phyloP scores from a whole-genome alignment of 768 basidiomycete species.

The Mycena maculata region DNA sequence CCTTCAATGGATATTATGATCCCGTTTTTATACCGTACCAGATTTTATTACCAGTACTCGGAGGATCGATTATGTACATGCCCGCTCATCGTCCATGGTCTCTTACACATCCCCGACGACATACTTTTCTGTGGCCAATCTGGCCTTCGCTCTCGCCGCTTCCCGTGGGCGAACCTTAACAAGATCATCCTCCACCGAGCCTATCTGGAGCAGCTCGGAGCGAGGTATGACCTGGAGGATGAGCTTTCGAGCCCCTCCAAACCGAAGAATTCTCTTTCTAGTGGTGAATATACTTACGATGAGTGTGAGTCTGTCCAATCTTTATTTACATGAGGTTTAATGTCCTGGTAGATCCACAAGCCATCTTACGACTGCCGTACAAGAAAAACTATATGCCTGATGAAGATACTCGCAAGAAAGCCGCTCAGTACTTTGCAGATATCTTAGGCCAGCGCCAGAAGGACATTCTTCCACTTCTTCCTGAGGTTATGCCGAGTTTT shows the following conservation, averaged over 20 bases:
- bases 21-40: no score
- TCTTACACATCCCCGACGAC: neutral
- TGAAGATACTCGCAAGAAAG: constrained; percentile 9
- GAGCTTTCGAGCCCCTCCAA: constrained; percentile 20
- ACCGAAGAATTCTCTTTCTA: neutral
- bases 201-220: no score
- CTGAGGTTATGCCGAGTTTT: constrained; percentile 3
- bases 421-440: constrained; percentile 33
- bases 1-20: no score
- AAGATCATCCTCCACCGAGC: no score
- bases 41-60: no score
- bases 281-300: constrained; percentile 2
- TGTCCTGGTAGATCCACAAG: constrained; percentile 32
- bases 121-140: neutral
- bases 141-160: neutral
- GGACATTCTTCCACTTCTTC: neutral
- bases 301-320: constrained; percentile 23
- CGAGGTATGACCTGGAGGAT: constrained; percentile 40
- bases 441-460: constrained; percentile 7
- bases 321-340: neutral
- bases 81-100: no score
- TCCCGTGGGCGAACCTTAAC: constrained; percentile 37
- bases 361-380: constrained; percentile 19
- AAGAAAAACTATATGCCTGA: constrained; percentile 11
- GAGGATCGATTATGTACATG: no score